A percentile compares a stretch with the other conserved stretches of the same genome.
Evolutionary conservation across 768 basidiomycete genomes (phyloP).

Genomic region (Holtermannia corniformis): DNA sequence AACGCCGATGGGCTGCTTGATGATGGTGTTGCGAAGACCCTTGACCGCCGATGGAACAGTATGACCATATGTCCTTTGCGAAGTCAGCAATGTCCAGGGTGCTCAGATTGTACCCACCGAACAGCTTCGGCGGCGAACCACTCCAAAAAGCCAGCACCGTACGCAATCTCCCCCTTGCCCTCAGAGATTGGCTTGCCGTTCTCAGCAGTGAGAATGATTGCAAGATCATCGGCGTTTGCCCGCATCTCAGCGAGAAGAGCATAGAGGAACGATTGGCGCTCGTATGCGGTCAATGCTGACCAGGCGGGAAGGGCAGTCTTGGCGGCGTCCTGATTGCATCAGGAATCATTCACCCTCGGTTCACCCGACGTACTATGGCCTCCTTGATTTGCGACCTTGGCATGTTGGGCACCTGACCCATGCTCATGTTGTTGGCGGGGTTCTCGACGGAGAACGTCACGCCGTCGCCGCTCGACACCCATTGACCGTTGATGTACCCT

Average conservation of each 20-base stretch:
- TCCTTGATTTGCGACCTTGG: slow-evolving; percentile 64
- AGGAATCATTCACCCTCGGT: not conserved
- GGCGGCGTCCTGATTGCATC: slow-evolving; percentile 5
- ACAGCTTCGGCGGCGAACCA: slow-evolving; percentile 29
- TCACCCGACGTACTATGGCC: slow-evolving; percentile 51
- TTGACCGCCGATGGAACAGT: slow-evolving; percentile 13
- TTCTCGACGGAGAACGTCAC: slow-evolving; percentile 21
- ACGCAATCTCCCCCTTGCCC: slow-evolving; percentile 26
- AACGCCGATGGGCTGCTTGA: slow-evolving; percentile 48
- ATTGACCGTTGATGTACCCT: slow-evolving; percentile 27
- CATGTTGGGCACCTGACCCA: slow-evolving; percentile 14
- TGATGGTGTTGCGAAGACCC: slow-evolving; percentile 20
- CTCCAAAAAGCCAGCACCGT: slow-evolving; percentile 14
- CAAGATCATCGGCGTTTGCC: slow-evolving; percentile 25
- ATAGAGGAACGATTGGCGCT: slow-evolving; percentile 14
- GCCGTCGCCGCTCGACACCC: slow-evolving; percentile 15
- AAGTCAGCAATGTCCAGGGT: not conserved
- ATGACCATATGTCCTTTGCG: slow-evolving; percentile 13
- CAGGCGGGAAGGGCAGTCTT: slow-evolving; percentile 10
- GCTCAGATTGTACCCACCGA: slow-evolving; percentile 5
- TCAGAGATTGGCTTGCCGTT: slow-evolving; percentile 32
- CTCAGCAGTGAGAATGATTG: slow-evolving; percentile 25
- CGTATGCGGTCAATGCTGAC: slow-evolving; percentile 8
- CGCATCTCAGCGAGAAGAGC: slow-evolving; percentile 14
- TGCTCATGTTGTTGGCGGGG: slow-evolving; percentile 19